Evolutionary conservation across 768 basidiomycete genomes (phyloP), one percentile per base, ranked within the genome.

Genomic region (Kwoniella pini): DNA sequence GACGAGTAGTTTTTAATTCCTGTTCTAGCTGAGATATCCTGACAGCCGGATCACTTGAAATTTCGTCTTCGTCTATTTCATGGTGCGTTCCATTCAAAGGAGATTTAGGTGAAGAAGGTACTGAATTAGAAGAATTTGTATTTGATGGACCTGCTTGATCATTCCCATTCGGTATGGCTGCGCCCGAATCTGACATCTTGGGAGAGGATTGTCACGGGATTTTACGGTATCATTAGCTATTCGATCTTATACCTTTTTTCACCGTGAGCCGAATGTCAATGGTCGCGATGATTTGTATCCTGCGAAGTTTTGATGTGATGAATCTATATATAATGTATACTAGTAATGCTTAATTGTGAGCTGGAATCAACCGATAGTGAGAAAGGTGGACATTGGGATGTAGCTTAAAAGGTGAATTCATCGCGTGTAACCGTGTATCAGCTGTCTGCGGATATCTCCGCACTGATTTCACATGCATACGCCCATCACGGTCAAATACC

Each of bases 1-100:
- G 86, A 59, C 84, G 82, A 22, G 89, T 86, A 50, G 83, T 82
- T 45, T 85, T 84, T 30, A 98, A 84, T 75, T 94, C 90, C 51
- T 82, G 81, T 77, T 90, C 86, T 4, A 96, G 82, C 62, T 82
- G 81, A 5, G 27, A 24, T 30, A 72, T 68, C 30, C 70, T 50
- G 1, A 51, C 51, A 12, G 26, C 24, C 21, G 57, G 53, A 10
- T 56, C 38, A 36, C 7, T 7, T 19, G 43, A 19, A 9, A 9
- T 24, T 24, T 9, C 43, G n/a, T n/a, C 43, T 7, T 44, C n/a
- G 7, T 44, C 7, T 44, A 6, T n/a, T 24, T 44, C 9, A 7
- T 36, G 33, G 15, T 36, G 43, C 7, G 9, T n/a, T 19, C 43
- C 43, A 44, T 24, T n/a, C 43, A 44, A n/a, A 44, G 43, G 43